These are phyloP conservation scores for Stemphylium beticola DNA, from an alignment of 2,329 filamentous ascomycete genomes.

Conservation along the genomic window DNA sequence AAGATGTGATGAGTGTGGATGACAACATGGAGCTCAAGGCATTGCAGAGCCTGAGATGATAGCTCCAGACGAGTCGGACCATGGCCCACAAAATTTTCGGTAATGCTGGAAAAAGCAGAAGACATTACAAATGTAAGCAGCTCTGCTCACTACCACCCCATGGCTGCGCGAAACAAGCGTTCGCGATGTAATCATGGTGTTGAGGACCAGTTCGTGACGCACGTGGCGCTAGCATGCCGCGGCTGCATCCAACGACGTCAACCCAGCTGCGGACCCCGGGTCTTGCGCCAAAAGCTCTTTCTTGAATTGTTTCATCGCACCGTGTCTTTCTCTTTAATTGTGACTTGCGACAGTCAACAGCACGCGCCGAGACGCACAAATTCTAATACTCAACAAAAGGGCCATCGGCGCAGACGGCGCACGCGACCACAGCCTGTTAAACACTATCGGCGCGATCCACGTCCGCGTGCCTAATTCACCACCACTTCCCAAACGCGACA, in stretches of 20 bases:
- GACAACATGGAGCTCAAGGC: too few relatives aligned
- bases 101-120: too few relatives aligned
- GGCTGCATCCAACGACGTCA: slow-evolving; percentile 22
- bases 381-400: neutral
- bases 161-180: neutral
- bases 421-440: slow-evolving; percentile 12
- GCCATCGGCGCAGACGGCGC: neutral
- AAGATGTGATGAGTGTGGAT: too few relatives aligned
- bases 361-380: neutral
- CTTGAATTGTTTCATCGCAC: neutral
- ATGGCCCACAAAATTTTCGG: too few relatives aligned
- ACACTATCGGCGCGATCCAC: slow-evolving; percentile 6
- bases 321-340: neutral
- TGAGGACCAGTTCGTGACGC: slow-evolving; percentile 6
- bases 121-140: too few relatives aligned
- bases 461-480: slow-evolving; percentile 4
- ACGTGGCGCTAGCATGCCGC: slow-evolving; percentile 24
- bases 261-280: slow-evolving; percentile 1
- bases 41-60: too few relatives aligned
- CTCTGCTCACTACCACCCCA: too few relatives aligned
- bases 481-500: neutral
- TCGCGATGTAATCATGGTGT: slow-evolving; percentile 2
- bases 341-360: neutral
- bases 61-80: too few relatives aligned
- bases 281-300: neutral